Percentiles rank a stretch among this genome's conserved stretches.
Evolutionary conservation across 2,329 filamentous ascomycete species (phyloP).

Genomic region (Leptographium wingfieldii): DNA sequence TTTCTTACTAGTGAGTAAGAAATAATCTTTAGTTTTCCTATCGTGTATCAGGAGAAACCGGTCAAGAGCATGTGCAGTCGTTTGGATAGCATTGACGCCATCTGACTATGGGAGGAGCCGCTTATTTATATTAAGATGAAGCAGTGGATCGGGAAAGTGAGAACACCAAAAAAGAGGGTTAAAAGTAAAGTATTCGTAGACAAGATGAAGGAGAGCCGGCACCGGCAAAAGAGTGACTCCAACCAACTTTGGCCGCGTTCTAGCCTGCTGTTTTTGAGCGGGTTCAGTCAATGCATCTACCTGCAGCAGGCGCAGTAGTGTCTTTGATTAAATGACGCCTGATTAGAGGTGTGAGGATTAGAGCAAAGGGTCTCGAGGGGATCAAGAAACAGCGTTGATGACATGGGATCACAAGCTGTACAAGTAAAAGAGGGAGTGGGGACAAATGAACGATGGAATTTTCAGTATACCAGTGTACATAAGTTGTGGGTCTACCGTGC

Average conservation of each 20-base stretch:
- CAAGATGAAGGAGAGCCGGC: not conserved
- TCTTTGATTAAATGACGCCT: not conserved
- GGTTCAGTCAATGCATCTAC: not conserved
- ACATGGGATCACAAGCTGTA: not conserved
- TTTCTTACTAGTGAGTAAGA: not conserved
- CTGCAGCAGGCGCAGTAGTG: too few species aligned
- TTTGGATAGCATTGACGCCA: slow-evolving; percentile 4
- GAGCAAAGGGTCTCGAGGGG: not conserved
- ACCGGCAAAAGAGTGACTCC: not conserved
- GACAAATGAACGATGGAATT: not conserved
- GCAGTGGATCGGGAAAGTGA: not conserved
- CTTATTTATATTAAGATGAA: not conserved
- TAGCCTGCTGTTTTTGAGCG: not conserved
- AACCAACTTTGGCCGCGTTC: not conserved
- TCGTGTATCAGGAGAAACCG: slow-evolving; percentile 7
- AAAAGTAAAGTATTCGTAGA: not conserved
- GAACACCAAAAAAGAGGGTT: not conserved
- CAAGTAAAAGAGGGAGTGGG: not conserved
- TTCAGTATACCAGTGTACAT: not conserved
- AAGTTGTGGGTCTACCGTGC: not conserved
- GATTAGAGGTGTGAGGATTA: not conserved
- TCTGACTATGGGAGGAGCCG: not conserved
- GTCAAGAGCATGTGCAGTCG: not conserved
- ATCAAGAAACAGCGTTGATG: not conserved
- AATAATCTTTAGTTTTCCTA: not conserved